Conservation (phyloP, 2,329 filamentous ascomycete genomes). For the Exophiala spinifera region DNA sequence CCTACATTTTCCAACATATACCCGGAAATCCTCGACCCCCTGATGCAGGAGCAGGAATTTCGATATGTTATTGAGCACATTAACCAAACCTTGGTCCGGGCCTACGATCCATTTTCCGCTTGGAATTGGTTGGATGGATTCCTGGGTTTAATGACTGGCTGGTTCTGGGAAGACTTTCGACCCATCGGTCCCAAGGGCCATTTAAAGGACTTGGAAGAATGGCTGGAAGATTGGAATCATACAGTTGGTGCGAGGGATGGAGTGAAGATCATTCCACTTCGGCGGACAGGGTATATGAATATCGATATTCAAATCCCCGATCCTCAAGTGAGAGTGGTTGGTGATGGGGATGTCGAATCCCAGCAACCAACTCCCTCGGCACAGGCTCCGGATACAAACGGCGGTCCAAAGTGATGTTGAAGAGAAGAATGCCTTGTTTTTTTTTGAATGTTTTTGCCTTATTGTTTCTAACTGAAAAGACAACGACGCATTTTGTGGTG, state of each 20-base stretch:
- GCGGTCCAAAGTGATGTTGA: not conserved
- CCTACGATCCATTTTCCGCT: conserved; percentile 73
- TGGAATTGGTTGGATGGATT: conserved; percentile 77
- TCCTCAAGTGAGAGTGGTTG: conserved; percentile 47
- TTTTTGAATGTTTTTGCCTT: too few relatives aligned
- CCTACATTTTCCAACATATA: conserved; percentile 94
- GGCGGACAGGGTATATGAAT: conserved; percentile 82
- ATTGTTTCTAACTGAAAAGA: too few relatives aligned
- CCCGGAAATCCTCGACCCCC: conserved; percentile 88
- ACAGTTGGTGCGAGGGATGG: conserved; percentile 58
- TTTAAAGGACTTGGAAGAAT: conserved; percentile 68
- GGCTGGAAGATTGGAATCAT: conserved; percentile 83
- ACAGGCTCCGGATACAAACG: conserved; percentile 1
- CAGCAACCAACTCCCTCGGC: conserved; percentile 11
- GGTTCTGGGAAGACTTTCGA: conserved; percentile 91
- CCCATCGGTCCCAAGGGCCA: conserved; percentile 63
- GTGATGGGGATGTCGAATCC: conserved; percentile 25
- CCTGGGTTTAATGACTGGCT: conserved; percentile 79
- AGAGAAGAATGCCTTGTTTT: too few relatives aligned
- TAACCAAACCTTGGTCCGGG: conserved; percentile 71
- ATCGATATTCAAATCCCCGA: conserved; percentile 52
- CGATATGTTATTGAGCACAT: conserved; percentile 75
- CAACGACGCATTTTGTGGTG: not conserved
- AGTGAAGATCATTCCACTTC: conserved; percentile 73
- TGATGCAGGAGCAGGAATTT: conserved; percentile 83